Evolutionary conservation across 768 basidiomycete species (phyloP).

Genomic region (Termitomyces sp.): DNA sequence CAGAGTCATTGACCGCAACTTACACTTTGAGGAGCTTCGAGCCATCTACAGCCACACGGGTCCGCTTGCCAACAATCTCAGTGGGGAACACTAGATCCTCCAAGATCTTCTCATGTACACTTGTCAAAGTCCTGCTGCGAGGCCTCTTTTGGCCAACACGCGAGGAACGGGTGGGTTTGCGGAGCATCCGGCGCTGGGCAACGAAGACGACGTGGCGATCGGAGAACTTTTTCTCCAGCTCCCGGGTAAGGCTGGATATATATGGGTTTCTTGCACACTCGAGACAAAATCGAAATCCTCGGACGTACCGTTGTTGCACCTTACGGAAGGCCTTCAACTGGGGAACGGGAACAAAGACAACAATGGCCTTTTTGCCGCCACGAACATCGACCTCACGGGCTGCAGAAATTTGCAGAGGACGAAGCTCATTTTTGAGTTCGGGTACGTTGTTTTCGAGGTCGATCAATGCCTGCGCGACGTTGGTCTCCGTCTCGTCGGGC

Average conservation of each 20-base stretch:
- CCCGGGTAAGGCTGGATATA: conserved; percentile 79
- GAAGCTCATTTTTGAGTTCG: conserved; percentile 95
- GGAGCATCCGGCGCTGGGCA: conserved; percentile 97
- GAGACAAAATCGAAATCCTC: conserved; percentile 2
- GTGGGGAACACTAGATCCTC: conserved; percentile 99
- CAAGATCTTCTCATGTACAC: conserved; percentile 96
- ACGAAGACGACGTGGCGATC: conserved; percentile 99
- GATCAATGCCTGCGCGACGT: conserved; percentile 90
- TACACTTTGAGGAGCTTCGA: conserved; percentile 97
- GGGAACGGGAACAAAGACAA: conserved; percentile 96
- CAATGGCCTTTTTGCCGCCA: conserved; percentile 99
- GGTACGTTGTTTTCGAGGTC: conserved; percentile 98
- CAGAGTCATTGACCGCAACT: conserved; percentile 29
- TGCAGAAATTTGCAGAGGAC: conserved; percentile 93
- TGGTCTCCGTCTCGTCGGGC: conserved; percentile 88
- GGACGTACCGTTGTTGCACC: conserved; percentile 83
- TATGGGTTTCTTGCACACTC: conserved; percentile 9
- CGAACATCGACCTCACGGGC: conserved; percentile 99
- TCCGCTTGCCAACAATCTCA: conserved; percentile 98
- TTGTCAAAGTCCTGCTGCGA: conserved; percentile 93
- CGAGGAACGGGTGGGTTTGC: conserved; percentile 92
- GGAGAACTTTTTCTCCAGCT: conserved; percentile 99
- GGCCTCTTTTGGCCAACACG: conserved; percentile 95
- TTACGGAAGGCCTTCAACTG: conserved; percentile 99
- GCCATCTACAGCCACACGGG: conserved; percentile 89